Conservation (phyloP, 495 filamentous ascomycete genomes). For the Hyaloscypha variabilis region DNA sequence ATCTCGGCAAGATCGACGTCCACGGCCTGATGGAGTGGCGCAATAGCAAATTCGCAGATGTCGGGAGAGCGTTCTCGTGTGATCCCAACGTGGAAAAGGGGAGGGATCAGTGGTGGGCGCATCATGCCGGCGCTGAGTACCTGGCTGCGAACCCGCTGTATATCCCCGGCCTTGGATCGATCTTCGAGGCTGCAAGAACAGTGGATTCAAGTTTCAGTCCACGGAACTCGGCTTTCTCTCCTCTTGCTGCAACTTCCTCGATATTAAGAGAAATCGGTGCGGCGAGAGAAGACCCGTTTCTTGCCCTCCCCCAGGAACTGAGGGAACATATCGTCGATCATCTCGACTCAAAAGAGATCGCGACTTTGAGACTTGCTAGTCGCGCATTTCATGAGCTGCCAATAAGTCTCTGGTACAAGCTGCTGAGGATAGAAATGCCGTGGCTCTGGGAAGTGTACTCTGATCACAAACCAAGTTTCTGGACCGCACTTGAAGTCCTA, state of each 20-base stretch:
- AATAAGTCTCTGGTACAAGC: conserved; percentile 30
- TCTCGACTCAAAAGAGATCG: conserved; percentile 31
- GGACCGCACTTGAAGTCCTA: conserved; percentile 13
- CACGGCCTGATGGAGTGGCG: conserved; percentile 33
- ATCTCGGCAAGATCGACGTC: conserved; percentile 27
- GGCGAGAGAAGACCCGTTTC: conserved; percentile 24
- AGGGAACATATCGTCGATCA: conserved; percentile 22
- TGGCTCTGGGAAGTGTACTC: conserved; percentile 38
- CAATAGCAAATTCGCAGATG: conserved; percentile 6
- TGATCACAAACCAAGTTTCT: conserved; percentile 1
- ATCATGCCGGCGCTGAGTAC: conserved; percentile 31
- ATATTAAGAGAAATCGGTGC: background rate
- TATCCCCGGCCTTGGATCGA: conserved; percentile 22
- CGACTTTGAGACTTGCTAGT: conserved; percentile 27
- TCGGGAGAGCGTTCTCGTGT: conserved; percentile 1
- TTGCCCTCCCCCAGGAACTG: conserved; percentile 33
- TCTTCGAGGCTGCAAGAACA: conserved; percentile 20
- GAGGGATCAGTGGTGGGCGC: conserved; percentile 14
- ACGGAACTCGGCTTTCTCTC: background rate
- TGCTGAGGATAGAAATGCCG: conserved; percentile 37
- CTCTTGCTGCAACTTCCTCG: background rate
- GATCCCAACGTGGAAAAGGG: background rate
- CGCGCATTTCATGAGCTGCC: conserved; percentile 34
- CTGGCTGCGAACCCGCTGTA: conserved; percentile 36
- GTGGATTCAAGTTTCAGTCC: background rate